Conservation (phyloP, 257 asterid genomes). For the Paulownia fortunei region DNA sequence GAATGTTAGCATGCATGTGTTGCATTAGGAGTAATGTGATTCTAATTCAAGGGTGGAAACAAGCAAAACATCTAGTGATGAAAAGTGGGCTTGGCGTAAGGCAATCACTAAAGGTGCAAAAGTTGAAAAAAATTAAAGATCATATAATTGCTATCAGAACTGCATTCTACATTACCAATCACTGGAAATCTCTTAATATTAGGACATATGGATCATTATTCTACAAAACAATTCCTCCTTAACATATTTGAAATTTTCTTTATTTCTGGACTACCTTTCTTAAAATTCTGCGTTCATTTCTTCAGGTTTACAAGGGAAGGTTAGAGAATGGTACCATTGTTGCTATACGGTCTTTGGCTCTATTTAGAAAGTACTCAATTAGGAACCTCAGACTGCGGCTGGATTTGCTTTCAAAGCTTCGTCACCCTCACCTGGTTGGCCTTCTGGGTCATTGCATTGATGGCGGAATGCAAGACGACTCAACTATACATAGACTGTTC, state of each 20-base stretch:
- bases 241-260: too few species aligned
- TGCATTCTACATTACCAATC: not conserved
- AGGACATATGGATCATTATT: conserved; percentile 10
- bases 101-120: too few species aligned
- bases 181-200: not conserved
- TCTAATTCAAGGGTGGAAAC: too few species aligned
- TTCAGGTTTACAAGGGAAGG: conserved; percentile 87
- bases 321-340: conserved; percentile 68
- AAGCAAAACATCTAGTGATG: too few species aligned
- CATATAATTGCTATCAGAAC: not conserved
- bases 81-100: too few species aligned
- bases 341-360: conserved; percentile 65
- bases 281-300: conserved; percentile 26
- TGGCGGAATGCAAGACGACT: conserved; percentile 71
- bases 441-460: conserved; percentile 87
- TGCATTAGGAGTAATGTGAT: too few species aligned
- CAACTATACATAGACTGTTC: conserved; percentile 62
- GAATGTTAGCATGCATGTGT: too few species aligned
- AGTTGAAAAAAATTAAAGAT: too few species aligned
- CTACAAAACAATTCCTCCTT: not conserved
- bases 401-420: conserved; percentile 88
- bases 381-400: conserved; percentile 74
- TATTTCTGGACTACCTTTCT: conserved; percentile 31
- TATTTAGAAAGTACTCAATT: conserved; percentile 59
- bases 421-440: conserved; percentile 82